Base-by-base conservation (phyloP, 331 rosid species). In the Phaseolus coccineus region DNA sequence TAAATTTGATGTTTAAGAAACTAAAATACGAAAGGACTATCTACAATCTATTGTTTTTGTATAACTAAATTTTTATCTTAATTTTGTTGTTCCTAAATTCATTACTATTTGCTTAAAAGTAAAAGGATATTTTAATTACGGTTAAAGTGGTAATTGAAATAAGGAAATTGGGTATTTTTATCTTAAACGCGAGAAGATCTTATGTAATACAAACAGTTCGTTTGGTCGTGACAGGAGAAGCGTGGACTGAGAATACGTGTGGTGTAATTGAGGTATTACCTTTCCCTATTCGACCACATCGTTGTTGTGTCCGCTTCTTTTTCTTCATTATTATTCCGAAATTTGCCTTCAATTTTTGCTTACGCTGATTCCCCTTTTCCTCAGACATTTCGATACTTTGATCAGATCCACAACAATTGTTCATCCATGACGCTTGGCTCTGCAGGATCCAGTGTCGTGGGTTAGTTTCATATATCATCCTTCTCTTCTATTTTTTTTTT, bases 341-440 rank as follows among this genome's bases (percentile, higher is more conserved):
- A 8, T 63, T 63, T 31, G 69, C 46, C 78, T 86, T 47, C 51
- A 11, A 52, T 6, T 77, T 39, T 57, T 53, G 3, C 19, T 42
- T 9, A 65, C 57, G 62, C 69, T 66, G 86, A 86, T 92, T 93
- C 92, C 84, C 77, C 77, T 70, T 70, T 40, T 74, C 51, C 9
- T 69, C 16, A 2, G 39, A 6, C 25, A 80, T 50, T 76, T 80
- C 80, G 44, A 8, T 31, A 50, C 55, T 80, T 84, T 76, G 78
- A 84, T 93, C 96, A 87, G 99, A 91, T 93, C 98, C 87, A 30
- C 69, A 39, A 27, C 65, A 10, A 80, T 82, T 51, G 53, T 50
- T 37, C 74, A 86, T 85, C 98, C 85, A 96, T 96, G 99, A 96
- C 99, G 93, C 98, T 93, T 55, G 98, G 99, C 86, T 90, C 97